A percentile compares a stretch with the other conserved stretches of the same genome.
Evolutionary conservation across 345 rosid genomes (phyloP).

Genomic region (Noccaea bulbosa): DNA sequence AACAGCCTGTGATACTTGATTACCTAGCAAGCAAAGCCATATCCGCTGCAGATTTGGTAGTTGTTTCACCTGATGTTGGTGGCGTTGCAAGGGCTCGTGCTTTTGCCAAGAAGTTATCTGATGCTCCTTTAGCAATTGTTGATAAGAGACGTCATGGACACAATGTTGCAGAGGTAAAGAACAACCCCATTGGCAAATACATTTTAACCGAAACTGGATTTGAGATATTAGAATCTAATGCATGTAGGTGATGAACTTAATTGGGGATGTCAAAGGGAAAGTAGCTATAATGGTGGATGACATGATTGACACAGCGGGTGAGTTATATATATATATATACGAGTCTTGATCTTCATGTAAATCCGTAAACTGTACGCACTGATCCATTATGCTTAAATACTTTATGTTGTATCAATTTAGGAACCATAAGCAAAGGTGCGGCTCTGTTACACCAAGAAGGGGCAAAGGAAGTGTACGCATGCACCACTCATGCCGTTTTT

Average conservation of each 20-base stretch:
- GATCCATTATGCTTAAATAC: not conserved
- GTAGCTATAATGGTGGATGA: slow-evolving; percentile 98
- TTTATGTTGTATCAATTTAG: slow-evolving; percentile 42
- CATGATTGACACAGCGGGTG: slow-evolving; percentile 99
- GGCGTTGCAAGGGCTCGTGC: too few species aligned
- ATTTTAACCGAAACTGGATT: not conserved
- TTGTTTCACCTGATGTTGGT: too few species aligned
- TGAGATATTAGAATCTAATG: slow-evolving; percentile 13
- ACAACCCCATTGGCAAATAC: not conserved
- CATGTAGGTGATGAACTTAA: slow-evolving; percentile 93
- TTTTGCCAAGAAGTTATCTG: too few species aligned
- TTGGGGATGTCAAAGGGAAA: slow-evolving; percentile 95
- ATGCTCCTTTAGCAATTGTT: too few species aligned
- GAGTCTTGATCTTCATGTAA: slow-evolving; percentile 1
- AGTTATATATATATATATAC: slow-evolving; percentile 25
- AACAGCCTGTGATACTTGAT: too few species aligned
- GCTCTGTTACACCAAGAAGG: slow-evolving; percentile 97
- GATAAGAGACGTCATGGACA: too few species aligned
- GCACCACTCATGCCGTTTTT: slow-evolving; percentile 94
- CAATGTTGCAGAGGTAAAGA: too few species aligned
- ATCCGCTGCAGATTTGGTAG: too few species aligned
- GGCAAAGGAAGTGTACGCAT: slow-evolving; percentile 96
- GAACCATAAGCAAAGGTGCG: slow-evolving; percentile 96
- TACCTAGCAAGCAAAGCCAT: too few species aligned
- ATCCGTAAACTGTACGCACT: not conserved